These are phyloP conservation scores for Fusarium floridanum DNA, from an alignment of 2,329 filamentous ascomycete genomes.

Conservation along the genomic window DNA sequence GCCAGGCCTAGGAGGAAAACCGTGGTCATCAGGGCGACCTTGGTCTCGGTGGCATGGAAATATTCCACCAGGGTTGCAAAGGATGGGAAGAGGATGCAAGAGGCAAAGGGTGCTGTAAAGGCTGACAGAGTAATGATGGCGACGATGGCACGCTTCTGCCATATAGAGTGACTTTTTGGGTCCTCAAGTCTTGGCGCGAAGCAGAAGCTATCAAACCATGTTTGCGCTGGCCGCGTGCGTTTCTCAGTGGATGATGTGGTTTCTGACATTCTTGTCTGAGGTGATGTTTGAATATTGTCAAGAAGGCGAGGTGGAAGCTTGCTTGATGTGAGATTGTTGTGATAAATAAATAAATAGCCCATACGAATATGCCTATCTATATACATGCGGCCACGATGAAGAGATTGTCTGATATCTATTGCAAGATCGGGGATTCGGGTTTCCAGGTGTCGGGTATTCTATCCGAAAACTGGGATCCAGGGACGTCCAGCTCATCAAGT, in stretches of 20 bases:
- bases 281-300: not conserved
- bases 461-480: not conserved
- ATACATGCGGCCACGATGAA: not conserved
- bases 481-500: not conserved
- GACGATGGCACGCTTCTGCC: not conserved
- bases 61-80: not conserved
- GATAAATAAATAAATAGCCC: not conserved
- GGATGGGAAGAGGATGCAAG: not conserved
- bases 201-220: not conserved
- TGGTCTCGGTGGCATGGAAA: not conserved
- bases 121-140: not conserved
- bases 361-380: not conserved
- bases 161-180: not conserved
- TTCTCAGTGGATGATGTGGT: not conserved
- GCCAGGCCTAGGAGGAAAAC: not conserved
- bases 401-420: not conserved
- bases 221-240: not conserved
- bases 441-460: not conserved
- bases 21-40: not conserved
- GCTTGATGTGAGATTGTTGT: not conserved
- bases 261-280: not conserved
- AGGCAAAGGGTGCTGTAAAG: not conserved
- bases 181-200: not conserved
- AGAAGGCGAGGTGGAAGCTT: not conserved
- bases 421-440: not conserved